Conservation (phyloP, 352 stramenopile genomes). For the Thraustochytrium sp. region DNA sequence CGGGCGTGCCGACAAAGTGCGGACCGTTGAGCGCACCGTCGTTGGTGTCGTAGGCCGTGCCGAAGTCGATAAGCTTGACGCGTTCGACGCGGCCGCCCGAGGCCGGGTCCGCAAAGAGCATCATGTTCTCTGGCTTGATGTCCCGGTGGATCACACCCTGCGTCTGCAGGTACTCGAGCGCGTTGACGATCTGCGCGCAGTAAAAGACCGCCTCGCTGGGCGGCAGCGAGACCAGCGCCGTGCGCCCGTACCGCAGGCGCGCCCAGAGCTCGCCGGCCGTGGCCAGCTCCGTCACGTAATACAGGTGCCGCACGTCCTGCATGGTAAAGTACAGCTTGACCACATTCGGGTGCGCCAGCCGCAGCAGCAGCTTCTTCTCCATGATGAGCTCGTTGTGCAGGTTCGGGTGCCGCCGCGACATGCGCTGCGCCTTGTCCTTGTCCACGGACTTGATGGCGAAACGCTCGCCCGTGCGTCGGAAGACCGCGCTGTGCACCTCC, state of each 20-base stretch:
- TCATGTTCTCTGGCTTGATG: constrained; percentile 46
- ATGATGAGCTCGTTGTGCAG: constrained; percentile 36
- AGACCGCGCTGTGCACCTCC: constrained; percentile 1
- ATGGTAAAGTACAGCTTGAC: constrained; percentile 28
- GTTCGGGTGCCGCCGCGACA: constrained; percentile 32
- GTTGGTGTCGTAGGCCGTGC: constrained; percentile 74
- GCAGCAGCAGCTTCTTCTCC: constrained; percentile 19
- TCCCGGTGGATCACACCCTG: constrained; percentile 27
- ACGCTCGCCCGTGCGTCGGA: background rate
- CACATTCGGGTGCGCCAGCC: constrained; percentile 6
- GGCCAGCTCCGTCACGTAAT: constrained; percentile 8
- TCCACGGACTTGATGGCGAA: constrained; percentile 33
- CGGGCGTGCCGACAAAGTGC: constrained; percentile 79
- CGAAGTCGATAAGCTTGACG: constrained; percentile 78
- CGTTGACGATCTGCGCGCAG: constrained; percentile 24
- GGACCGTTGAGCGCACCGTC: constrained; percentile 73
- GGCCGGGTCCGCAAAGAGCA: constrained; percentile 44
- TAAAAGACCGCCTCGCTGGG: constrained; percentile 20
- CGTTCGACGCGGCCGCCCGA: constrained; percentile 5
- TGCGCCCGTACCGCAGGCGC: background rate
- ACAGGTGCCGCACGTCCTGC: constrained; percentile 11
- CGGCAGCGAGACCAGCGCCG: background rate
- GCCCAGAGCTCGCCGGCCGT: constrained; percentile 33
- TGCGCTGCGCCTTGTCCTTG: constrained; percentile 32
- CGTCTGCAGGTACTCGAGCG: constrained; percentile 28